These are phyloP conservation scores for Plasmodium vivax DNA, from an alignment of 169 alveolate genomes.

Conservation along the genomic window DNA sequence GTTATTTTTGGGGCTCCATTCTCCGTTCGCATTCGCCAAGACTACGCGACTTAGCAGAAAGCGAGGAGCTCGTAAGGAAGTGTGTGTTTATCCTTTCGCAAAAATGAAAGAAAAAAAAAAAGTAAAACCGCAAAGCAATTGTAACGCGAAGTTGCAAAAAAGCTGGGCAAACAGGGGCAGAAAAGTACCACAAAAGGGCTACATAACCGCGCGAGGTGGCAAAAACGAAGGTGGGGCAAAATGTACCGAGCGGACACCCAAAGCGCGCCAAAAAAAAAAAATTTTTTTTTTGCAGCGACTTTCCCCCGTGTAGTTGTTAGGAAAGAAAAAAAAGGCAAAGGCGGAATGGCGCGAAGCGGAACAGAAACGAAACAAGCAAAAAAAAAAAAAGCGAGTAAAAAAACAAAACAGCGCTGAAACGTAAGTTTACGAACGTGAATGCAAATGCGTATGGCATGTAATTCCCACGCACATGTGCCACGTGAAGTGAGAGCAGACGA, in stretches of 20 bases:
- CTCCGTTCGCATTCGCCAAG: background rate
- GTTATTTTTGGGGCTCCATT: background rate
- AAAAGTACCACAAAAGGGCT: background rate
- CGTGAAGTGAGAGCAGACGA: background rate
- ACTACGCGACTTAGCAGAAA: background rate
- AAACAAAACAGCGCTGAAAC: background rate
- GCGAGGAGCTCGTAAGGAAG: background rate
- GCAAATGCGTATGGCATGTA: background rate
- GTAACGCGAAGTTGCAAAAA: background rate
- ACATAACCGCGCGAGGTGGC: background rate
- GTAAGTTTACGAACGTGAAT: background rate
- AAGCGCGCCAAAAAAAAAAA: background rate
- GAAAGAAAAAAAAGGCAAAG: background rate
- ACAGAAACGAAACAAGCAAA: background rate
- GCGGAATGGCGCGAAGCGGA: background rate
- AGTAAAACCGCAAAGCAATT: background rate
- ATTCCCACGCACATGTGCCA: background rate
- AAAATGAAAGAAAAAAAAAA: too few species aligned
- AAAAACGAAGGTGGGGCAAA: background rate
- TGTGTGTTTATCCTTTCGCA: background rate
- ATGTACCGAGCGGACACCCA: background rate
- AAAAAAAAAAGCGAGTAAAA: background rate
- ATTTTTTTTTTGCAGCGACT: background rate
- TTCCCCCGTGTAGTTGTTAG: background rate
- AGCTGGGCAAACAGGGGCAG: background rate